Evolutionary conservation across 1,284 basidiomycete species (phyloP).

Genomic region (Ceratobasidium sp.): DNA sequence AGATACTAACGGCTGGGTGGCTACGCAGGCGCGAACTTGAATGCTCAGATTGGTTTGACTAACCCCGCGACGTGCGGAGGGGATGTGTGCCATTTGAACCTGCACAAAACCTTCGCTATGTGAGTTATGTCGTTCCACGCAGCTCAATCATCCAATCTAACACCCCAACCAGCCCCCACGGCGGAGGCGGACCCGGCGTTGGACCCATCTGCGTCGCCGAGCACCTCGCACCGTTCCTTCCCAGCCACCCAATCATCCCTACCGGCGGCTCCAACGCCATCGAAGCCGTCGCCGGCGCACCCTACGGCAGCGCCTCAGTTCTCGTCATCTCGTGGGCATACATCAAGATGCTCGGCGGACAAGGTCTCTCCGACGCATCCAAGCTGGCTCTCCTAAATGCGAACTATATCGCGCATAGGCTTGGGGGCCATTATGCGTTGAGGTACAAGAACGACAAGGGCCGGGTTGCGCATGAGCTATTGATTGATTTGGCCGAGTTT

Average conservation of each 20-base stretch:
- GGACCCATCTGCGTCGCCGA: slow-evolving; percentile 95
- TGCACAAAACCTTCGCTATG: slow-evolving; percentile 97
- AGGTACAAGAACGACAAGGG: slow-evolving; percentile 91
- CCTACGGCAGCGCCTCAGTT: slow-evolving; percentile 94
- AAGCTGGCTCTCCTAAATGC: slow-evolving; percentile 91
- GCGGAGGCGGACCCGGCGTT: slow-evolving; percentile 95
- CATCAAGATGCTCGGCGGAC: slow-evolving; percentile 96
- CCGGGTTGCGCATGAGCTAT: slow-evolving; percentile 93
- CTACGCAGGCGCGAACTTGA: slow-evolving; percentile 82
- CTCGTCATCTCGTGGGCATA: slow-evolving; percentile 98
- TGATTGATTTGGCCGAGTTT: slow-evolving; percentile 96
- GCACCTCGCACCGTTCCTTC: slow-evolving; percentile 95
- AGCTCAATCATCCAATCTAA: slow-evolving; percentile 41
- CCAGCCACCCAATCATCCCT: slow-evolving; percentile 83
- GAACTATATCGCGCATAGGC: slow-evolving; percentile 94
- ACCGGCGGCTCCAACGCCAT: slow-evolving; percentile 81
- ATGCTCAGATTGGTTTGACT: slow-evolving; percentile 94
- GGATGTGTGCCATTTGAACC: slow-evolving; percentile 97
- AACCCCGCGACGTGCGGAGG: slow-evolving; percentile 96
- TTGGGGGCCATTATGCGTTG: slow-evolving; percentile 86
- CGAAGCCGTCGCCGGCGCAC: slow-evolving; percentile 89
- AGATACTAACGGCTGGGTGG: slow-evolving; percentile 1
- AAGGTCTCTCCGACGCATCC: slow-evolving; percentile 85
- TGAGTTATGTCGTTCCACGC: slow-evolving; percentile 52
- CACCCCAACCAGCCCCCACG: slow-evolving; percentile 76